Percentiles rank a stretch among this genome's conserved stretches.
phyloP scores from a whole-genome alignment of 75 land plant species.

The Pinus taeda region DNA sequence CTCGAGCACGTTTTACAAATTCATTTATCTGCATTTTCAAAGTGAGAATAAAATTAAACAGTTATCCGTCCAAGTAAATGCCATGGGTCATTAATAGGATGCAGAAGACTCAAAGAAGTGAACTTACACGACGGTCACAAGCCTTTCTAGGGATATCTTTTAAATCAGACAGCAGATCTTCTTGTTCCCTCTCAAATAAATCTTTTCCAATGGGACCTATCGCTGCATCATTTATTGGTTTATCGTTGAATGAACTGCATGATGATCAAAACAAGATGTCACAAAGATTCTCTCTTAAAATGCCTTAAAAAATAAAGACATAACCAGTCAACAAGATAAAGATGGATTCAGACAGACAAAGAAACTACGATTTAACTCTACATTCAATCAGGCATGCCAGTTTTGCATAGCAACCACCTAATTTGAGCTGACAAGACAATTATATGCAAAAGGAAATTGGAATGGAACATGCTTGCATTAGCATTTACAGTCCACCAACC shows the following conservation, averaged over 20 bases:
- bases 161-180: slow-evolving; percentile 83
- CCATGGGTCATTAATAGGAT: background rate
- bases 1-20: slow-evolving; percentile 98
- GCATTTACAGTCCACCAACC: too few relatives aligned
- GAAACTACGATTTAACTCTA: background rate
- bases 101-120: background rate
- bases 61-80: background rate
- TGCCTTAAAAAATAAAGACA: background rate
- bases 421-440: slow-evolving; percentile 2
- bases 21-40: slow-evolving; percentile 72
- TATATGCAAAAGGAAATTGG: too few relatives aligned
- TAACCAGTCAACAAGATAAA: background rate
- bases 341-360: background rate
- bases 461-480: too few relatives aligned
- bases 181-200: slow-evolving; percentile 90
- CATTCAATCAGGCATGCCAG: background rate
- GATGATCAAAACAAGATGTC: slow-evolving; percentile 2
- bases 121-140: slow-evolving; percentile 86
- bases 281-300: background rate
- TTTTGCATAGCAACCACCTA: background rate
- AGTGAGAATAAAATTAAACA: background rate
- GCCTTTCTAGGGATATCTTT: slow-evolving; percentile 96
- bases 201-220: slow-evolving; percentile 84
- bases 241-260: slow-evolving; percentile 91
- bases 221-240: slow-evolving; percentile 71